A percentile compares a stretch with the other conserved stretches of the same genome.
Conservation (phyloP, 2,329 filamentous ascomycete genomes). For the Nemania diffusa region DNA sequence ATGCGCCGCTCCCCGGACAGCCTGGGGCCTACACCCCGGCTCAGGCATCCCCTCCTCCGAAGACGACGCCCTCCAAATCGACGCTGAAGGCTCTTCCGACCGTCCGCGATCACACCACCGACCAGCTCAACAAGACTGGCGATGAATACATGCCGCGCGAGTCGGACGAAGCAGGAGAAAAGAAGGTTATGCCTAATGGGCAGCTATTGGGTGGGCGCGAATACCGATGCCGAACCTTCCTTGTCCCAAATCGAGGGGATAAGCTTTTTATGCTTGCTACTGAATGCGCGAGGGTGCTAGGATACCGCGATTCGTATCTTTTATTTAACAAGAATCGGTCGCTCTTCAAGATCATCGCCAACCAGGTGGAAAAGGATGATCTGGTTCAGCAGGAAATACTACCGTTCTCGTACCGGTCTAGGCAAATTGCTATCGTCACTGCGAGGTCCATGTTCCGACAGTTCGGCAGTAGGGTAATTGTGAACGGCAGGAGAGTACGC, state of each 20-base stretch:
- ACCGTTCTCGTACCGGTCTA: slow-evolving; percentile 96
- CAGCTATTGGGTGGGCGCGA: slow-evolving; percentile 83
- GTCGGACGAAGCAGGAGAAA: slow-evolving; percentile 91
- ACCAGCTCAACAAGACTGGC: slow-evolving; percentile 87
- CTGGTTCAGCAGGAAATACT: slow-evolving; percentile 94
- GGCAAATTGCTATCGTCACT: slow-evolving; percentile 97
- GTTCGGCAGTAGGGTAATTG: slow-evolving; percentile 93
- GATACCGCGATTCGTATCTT: slow-evolving; percentile 97
- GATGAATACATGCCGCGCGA: slow-evolving; percentile 97
- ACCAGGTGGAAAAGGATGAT: slow-evolving; percentile 95
- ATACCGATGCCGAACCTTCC: slow-evolving; percentile 93
- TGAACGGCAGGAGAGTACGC: slow-evolving; percentile 87
- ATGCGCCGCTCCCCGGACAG: slow-evolving; percentile 57
- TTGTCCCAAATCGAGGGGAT: slow-evolving; percentile 87
- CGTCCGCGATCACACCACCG: slow-evolving; percentile 95
- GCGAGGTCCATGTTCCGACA: slow-evolving; percentile 98
- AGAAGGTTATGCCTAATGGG: slow-evolving; percentile 88
- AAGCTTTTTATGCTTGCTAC: slow-evolving; percentile 99
- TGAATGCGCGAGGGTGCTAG: slow-evolving; percentile 91
- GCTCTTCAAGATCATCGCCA: slow-evolving; percentile 96
- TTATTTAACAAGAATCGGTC: slow-evolving; percentile 99
- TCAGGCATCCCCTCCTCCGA: slow-evolving; percentile 73
- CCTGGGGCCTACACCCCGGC: slow-evolving; percentile 53
- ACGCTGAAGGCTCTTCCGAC: slow-evolving; percentile 95
- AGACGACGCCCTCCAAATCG: slow-evolving; percentile 83